These are phyloP conservation scores for Hyphochytrium catenoides DNA, from an alignment of 352 stramenopile species.

Conservation along the genomic window DNA sequence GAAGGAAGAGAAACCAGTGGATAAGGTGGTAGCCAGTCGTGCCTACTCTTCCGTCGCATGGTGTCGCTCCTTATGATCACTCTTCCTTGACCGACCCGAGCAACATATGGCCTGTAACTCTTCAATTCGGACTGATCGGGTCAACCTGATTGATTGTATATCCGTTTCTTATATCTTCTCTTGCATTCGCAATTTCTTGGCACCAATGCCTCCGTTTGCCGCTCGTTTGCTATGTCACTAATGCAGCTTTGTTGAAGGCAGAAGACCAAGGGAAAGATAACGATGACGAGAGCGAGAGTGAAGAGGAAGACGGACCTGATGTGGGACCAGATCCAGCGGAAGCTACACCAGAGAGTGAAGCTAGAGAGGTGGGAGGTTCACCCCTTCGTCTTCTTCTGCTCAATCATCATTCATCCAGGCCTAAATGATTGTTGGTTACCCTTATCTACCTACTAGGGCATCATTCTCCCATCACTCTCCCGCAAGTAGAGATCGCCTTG, in stretches of 20 bases:
- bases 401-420: not conserved
- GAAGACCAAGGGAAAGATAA: slow-evolving; percentile 8
- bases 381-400: too few relatives aligned
- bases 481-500: slow-evolving; percentile 22
- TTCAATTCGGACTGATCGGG: slow-evolving; percentile 7
- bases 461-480: slow-evolving; percentile 12
- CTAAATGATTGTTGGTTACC: not conserved
- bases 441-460: not conserved
- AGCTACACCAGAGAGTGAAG: too few relatives aligned
- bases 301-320: not conserved
- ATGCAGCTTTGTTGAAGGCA: not conserved
- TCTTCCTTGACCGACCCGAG: too few relatives aligned
- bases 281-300: slow-evolving; percentile 5
- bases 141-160: slow-evolving; percentile 3
- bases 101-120: not conserved
- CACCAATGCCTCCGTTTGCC: not conserved
- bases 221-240: not conserved
- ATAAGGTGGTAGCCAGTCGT: not conserved
- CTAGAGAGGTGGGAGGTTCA: too few relatives aligned
- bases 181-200: slow-evolving; percentile 4
- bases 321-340: too few relatives aligned
- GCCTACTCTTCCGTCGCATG: too few relatives aligned
- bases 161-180: too few relatives aligned
- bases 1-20: not conserved
- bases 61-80: too few relatives aligned